Conservation (phyloP, 164 flowering plant species). For the Pachysandra terminalis region DNA sequence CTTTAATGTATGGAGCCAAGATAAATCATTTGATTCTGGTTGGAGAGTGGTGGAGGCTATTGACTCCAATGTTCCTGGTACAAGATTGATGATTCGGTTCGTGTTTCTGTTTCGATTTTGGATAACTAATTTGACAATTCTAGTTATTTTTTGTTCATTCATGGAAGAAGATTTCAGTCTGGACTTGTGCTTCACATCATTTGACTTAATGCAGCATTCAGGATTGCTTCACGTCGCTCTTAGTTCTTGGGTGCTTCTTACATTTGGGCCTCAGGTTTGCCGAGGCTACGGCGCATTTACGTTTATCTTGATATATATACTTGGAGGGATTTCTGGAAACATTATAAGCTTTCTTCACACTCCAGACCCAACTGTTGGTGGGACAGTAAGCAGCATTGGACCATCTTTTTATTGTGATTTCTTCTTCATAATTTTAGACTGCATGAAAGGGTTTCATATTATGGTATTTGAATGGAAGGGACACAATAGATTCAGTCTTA, state of each 20-base stretch:
- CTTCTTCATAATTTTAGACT: background rate
- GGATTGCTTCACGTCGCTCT: constrained; percentile 64
- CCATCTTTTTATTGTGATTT: background rate
- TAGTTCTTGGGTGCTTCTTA: constrained; percentile 63
- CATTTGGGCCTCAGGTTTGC: constrained; percentile 66
- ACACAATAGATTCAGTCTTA: background rate
- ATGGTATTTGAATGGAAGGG: background rate
- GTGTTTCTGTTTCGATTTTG: constrained; percentile 40
- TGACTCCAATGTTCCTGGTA: constrained; percentile 96
- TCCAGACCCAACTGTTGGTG: constrained; percentile 70
- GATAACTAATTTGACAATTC: background rate
- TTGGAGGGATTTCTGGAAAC: constrained; percentile 79
- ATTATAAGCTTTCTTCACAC: constrained; percentile 68
- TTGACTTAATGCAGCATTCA: constrained; percentile 69
- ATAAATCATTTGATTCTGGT: constrained; percentile 59
- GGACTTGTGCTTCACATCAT: constrained; percentile 1
- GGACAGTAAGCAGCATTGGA: constrained; percentile 48
- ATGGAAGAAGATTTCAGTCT: background rate
- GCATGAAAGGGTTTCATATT: background rate
- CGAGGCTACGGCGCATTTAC: constrained; percentile 63
- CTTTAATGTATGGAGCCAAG: constrained; percentile 70
- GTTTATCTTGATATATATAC: constrained; percentile 59
- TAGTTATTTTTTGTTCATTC: background rate
- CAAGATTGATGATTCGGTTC: constrained; percentile 55
- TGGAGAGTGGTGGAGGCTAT: constrained; percentile 91